Conservation (phyloP, 73 alveolate genomes). For the Blepharisma stoltei region DNA sequence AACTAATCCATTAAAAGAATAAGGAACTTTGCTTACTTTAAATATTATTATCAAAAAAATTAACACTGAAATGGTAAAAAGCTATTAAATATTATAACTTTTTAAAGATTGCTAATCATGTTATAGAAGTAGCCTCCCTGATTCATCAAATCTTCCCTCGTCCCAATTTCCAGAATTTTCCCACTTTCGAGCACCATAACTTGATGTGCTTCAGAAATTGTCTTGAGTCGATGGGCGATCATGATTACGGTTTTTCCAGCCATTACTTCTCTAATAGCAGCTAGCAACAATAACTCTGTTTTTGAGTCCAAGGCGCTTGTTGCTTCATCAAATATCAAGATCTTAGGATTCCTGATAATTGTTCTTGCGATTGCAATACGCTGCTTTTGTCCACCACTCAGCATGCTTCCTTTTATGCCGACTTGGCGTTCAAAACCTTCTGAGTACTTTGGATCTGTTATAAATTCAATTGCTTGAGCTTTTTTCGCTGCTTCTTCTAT, state of each 20-base stretch:
- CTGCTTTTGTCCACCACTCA: conserved; percentile 84
- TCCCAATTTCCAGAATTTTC: conserved; percentile 53
- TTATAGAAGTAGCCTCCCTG: background rate
- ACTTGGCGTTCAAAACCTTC: conserved; percentile 63
- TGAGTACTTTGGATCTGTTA: conserved; percentile 34
- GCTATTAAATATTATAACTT: too few relatives aligned
- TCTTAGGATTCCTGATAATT: conserved; percentile 65
- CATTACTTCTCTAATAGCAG: conserved; percentile 58
- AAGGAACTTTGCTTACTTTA: too few relatives aligned
- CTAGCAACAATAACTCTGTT: conserved; percentile 62
- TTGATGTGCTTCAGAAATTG: conserved; percentile 66
- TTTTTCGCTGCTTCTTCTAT: conserved; percentile 72
- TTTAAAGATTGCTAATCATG: background rate
- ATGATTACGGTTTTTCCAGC: conserved; percentile 67
- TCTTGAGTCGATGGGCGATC: conserved; percentile 75
- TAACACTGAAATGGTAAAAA: too few relatives aligned
- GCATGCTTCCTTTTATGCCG: conserved; percentile 72
- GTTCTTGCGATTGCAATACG: conserved; percentile 92
- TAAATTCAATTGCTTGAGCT: conserved; percentile 79
- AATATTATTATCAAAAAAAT: too few relatives aligned
- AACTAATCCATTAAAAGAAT: too few relatives aligned
- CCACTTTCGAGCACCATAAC: conserved; percentile 67
- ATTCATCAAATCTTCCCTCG: background rate
- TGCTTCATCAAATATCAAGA: conserved; percentile 78
- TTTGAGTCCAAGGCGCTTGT: conserved; percentile 80